Evolutionary conservation across 176 grass and related monocot species (phyloP).

Genomic region (Neostapfia colusana): DNA sequence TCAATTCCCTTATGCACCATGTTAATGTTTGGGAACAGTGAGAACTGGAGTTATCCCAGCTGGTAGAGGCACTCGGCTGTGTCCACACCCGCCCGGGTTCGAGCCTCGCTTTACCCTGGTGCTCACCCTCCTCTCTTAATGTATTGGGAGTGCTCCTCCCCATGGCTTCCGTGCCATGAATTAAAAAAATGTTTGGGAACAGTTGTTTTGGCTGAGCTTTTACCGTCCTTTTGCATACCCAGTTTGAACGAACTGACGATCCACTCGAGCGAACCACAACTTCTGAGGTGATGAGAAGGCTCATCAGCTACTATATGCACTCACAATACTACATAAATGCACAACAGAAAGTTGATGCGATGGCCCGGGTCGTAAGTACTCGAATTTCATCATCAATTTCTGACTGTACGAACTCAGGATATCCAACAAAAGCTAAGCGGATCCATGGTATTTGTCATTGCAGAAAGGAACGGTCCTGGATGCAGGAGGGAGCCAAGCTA

Average conservation of each 20-base stretch:
- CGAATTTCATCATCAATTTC: slow-evolving; percentile 27
- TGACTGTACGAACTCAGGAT: background rate
- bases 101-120: too few relatives aligned
- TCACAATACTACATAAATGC: slow-evolving; percentile 64
- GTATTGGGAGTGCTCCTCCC: too few relatives aligned
- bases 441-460: slow-evolving; percentile 16
- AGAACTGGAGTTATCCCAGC: too few relatives aligned
- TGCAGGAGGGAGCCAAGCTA: slow-evolving; percentile 90
- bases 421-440: background rate
- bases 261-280: slow-evolving; percentile 72
- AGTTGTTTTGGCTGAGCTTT: background rate
- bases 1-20: background rate
- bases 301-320: slow-evolving; percentile 67
- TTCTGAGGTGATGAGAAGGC: slow-evolving; percentile 68
- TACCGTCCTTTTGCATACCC: background rate
- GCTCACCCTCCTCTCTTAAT: too few relatives aligned
- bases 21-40: background rate
- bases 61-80: too few relatives aligned
- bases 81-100: too few relatives aligned
- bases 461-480: slow-evolving; percentile 96
- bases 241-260: slow-evolving; percentile 86
- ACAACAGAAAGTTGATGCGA: slow-evolving; percentile 76
- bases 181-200: background rate
- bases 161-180: too few relatives aligned
- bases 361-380: slow-evolving; percentile 70